Evolutionary conservation across 2,329 filamentous ascomycete genomes (phyloP), one percentile per base, ranked within the genome.

Genomic region (Xylariaceae sp.): DNA sequence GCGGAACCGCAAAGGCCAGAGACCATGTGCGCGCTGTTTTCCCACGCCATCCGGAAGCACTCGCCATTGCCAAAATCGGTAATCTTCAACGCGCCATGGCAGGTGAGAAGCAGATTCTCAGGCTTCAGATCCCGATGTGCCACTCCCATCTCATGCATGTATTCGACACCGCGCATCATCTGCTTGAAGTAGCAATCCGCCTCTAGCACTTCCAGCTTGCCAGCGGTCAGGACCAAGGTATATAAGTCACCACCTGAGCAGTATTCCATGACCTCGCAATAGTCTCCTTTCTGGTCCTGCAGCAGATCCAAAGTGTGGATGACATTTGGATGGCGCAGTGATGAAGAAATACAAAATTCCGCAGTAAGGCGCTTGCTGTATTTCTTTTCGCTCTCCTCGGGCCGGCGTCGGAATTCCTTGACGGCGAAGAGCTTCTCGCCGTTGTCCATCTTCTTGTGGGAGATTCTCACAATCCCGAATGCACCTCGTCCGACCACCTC

Each of bases 1-100:
- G 93, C 94, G 13, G 92, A 97, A 39, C 94, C 94, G 70, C 94
- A 99, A 12, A 99, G 84, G 41, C 94, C 94, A 39, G 91, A 93
- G 3, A 96, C 96, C 92, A 97, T 97, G 72, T 97, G 94, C 17
- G 94, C 88, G 70, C 97, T 92, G 48, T 91, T 94, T 72, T 99
- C 94, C 94, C 94, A 99, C 2, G 94, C 94, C 93, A 97, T 97
- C 50, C 94, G 88, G 81, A 99, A 99, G 72, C 94, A 99, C 72
- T 99, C 94, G 65, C 94, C 94, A 64, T 99, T 99, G 57, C 94
- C 94, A 63, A 99, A 99, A 70, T 99, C 94, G 28, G 94, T 97
- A 59, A 99, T 99, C 68, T 99, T 99, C 62, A 99, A 83, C 13
- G 86, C 89, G 52, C 94, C 94, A 59, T 92, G 90, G 0, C 89